A percentile compares a stretch with the other conserved stretches of the same genome.
These are phyloP conservation scores for Alloteropsis angusta DNA, from an alignment of 202 grass and related monocot species.

Conservation along the genomic window DNA sequence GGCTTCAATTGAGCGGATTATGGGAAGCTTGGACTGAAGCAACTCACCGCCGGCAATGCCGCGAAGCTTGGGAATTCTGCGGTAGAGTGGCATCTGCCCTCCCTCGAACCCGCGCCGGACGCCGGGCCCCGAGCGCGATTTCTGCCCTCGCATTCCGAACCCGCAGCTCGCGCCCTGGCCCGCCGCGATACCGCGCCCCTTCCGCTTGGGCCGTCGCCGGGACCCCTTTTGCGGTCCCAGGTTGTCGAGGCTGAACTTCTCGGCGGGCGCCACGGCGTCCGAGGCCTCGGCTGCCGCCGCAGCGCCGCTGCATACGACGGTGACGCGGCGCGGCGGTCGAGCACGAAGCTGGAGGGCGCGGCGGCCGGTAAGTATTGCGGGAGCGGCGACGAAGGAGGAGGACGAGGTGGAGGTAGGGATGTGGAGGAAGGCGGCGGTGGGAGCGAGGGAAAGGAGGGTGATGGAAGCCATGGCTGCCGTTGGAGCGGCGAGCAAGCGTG, in stretches of 20 bases:
- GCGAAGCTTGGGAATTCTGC: slow-evolving; percentile 80
- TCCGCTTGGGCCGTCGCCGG: slow-evolving; percentile 53
- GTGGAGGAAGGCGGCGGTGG: slow-evolving; percentile 35
- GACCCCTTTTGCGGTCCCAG: slow-evolving; percentile 75
- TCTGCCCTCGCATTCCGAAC: slow-evolving; percentile 89
- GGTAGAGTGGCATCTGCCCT: slow-evolving; percentile 95
- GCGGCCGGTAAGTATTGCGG: not conserved
- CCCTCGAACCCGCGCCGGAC: slow-evolving; percentile 93
- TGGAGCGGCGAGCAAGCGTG: slow-evolving; percentile 7
- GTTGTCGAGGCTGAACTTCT: slow-evolving; percentile 80
- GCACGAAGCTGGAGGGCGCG: not conserved
- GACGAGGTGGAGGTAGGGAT: slow-evolving; percentile 30
- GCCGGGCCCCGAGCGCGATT: slow-evolving; percentile 80
- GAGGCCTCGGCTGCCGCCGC: slow-evolving; percentile 23
- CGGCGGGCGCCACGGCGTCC: slow-evolving; percentile 2
- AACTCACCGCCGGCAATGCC: slow-evolving; percentile 82
- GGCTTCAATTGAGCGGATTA: not conserved
- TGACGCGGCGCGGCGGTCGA: not conserved
- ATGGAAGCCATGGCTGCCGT: slow-evolving; percentile 55
- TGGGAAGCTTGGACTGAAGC: not conserved
- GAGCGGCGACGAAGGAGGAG: not conserved
- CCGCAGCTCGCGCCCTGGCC: slow-evolving; percentile 94
- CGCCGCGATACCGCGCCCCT: slow-evolving; percentile 80
- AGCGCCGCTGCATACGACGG: slow-evolving; percentile 41
- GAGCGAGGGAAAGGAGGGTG: slow-evolving; percentile 51